phyloP scores from a whole-genome alignment of 768 basidiomycete genomes.

The Chlorophyllum brunneum region DNA sequence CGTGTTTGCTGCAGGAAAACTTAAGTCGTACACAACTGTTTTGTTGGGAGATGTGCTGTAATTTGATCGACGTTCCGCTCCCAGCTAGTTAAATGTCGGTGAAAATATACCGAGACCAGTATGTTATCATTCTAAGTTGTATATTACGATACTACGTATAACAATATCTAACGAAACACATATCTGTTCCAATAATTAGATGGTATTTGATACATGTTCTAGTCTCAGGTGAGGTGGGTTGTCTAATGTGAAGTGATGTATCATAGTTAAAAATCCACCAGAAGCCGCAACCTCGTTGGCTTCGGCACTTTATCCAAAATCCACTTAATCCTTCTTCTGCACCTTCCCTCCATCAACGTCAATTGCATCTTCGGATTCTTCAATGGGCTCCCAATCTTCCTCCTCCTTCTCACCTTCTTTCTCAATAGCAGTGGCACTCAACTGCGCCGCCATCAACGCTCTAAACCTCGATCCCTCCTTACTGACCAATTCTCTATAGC shows the following conservation, averaged over 20 bases:
- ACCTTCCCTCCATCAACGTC: not conserved
- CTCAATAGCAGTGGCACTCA: slow-evolving; percentile 43
- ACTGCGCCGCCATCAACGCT: slow-evolving; percentile 84
- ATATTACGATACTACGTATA: not conserved
- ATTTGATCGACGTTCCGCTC: too few relatives aligned
- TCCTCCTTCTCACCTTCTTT: slow-evolving; percentile 15
- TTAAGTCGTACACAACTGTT: too few relatives aligned
- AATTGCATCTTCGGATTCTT: not conserved
- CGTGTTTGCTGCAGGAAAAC: too few relatives aligned
- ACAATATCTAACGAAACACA: not conserved
- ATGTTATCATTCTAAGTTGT: too few relatives aligned
- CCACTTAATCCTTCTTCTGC: not conserved
- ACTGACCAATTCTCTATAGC: slow-evolving; percentile 74
- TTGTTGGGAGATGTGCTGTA: too few relatives aligned
- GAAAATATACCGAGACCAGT: too few relatives aligned
- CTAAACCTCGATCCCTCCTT: slow-evolving; percentile 77
- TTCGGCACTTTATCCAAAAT: not conserved
- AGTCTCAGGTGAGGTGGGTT: not conserved
- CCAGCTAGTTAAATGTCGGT: too few relatives aligned
- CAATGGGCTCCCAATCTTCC: not conserved
- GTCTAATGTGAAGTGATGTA: not conserved
- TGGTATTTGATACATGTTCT: not conserved
- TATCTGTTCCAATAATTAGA: not conserved
- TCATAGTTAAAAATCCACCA: not conserved
- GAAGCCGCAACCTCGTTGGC: too few relatives aligned